phyloP scores from a whole-genome alignment of 208 protist genomes.

The Trypanosoma platydactyli region DNA sequence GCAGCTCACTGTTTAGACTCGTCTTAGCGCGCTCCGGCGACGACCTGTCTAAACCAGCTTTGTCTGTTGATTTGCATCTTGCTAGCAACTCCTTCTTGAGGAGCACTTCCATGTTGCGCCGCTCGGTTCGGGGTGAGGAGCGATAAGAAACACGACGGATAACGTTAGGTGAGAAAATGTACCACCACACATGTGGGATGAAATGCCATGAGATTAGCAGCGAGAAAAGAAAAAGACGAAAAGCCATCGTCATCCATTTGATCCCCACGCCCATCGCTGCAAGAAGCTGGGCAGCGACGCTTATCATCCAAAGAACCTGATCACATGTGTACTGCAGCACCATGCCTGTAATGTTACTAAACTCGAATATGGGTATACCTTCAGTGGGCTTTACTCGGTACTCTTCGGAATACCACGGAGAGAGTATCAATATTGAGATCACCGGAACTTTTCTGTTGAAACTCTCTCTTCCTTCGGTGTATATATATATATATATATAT shows the following conservation, averaged over 20 bases:
- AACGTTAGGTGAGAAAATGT: slow-evolving; percentile 67
- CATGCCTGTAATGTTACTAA: background rate
- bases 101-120: slow-evolving; percentile 52
- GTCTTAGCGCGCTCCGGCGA: no score
- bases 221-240: slow-evolving; percentile 60
- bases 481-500: background rate
- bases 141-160: slow-evolving; percentile 83
- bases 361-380: no score
- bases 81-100: slow-evolving; percentile 21
- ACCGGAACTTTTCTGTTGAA: no score
- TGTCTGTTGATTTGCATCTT: background rate
- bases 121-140: slow-evolving; percentile 52
- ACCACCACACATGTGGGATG: slow-evolving; percentile 65
- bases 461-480: no score
- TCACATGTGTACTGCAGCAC: slow-evolving; percentile 53
- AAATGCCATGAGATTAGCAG: slow-evolving; percentile 61
- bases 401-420: background rate
- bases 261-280: slow-evolving; percentile 77
- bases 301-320: slow-evolving; percentile 70
- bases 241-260: slow-evolving; percentile 75
- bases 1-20: no score
- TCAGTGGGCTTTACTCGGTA: background rate
- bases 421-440: slow-evolving; percentile 4
- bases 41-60: background rate
- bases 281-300: slow-evolving; percentile 48